Base-by-base conservation (phyloP, 192 early-diverging fungal species). In the Linnemannia exigua region DNA sequence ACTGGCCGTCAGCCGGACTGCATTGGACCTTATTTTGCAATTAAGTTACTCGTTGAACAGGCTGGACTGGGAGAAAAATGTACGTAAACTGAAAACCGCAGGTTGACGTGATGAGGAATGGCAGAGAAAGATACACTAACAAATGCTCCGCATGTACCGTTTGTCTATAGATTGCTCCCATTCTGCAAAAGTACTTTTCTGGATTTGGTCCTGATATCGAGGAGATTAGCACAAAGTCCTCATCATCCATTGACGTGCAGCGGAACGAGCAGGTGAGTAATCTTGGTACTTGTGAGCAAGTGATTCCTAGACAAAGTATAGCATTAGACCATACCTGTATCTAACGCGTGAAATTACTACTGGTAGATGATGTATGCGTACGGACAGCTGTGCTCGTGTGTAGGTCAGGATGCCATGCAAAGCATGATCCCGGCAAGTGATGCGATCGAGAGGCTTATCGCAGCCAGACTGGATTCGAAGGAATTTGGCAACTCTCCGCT, bases 291-390 rank as follows among this genome's bases (percentile, higher is more conserved):
- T 36, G 20, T 73, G 50, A 51, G 20, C 19, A 11, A 63, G 12
- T n/a, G n/a, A n/a, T n/a, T n/a, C n/a, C n/a, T n/a, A n/a, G n/a
- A n/a, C n/a, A n/a, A n/a, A n/a, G n/a, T n/a, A n/a, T n/a, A n/a
- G n/a, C n/a, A n/a, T n/a, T n/a, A n/a, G n/a, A n/a, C n/a, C n/a
- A n/a, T n/a, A n/a, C n/a, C n/a, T n/a, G n/a, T n/a, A n/a, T 38
- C 73, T 63, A 44, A 41, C 7, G 68, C 28, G 28, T 31, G 28
- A 15, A 63, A 63, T 28, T 0, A 70, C 15, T 47, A 3, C 33
- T 46, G n/a, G 14, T 75, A 92, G 90, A 93, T 92, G 90, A 88
- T 93, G 37, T 93, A 90, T 75, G 90, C 92, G 12, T 92, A 93
- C 74, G 90, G 89, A 0, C 88, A 88, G 67, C 84, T 93, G 14